Evolutionary conservation across 1,284 basidiomycete species (phyloP), one percentile per base, ranked within the genome.

Genomic region (Ustilago cynodontis): DNA sequence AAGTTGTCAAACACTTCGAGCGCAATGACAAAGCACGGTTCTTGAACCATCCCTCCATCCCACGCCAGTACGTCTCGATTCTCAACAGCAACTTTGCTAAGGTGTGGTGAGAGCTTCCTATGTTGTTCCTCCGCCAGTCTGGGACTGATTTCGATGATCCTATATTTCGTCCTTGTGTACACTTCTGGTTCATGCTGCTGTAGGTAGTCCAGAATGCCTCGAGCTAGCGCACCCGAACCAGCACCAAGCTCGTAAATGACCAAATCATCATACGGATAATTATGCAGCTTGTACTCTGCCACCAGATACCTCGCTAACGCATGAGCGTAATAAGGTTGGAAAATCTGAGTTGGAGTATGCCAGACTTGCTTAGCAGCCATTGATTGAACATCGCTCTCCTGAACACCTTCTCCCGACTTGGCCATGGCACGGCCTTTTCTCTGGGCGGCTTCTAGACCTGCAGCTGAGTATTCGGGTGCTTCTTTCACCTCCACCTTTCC

Each of bases 1-100:
- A 99, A 94, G 86, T 99, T 99, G 87, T 99, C 97, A 66, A 98
- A 90, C 57, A 99, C 97, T 87, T 99, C 96, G 88, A 98, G 90
- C 2, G 95, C 95, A 35, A 99, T 86, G 78, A 99, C 92, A 85
- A 93, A 98, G 86, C 95, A 98, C 22, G 94, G 93, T 16, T 94
- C 91, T 0, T 90, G 88, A 57, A 94, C 93, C 51, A 88, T 89
- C 56, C 92, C 88, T 3, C 29, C 11, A 2, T 55, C 50, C 94
- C 94, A 98, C 53, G 92, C 91, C 83, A 98, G 94, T 57, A 98
- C 90, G 84, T 94, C 95, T 83, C 91, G 89, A 86, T 96, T 91
- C 37, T 90, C 88, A 6, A 98, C 90, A 57, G 89, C 89, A 2
- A 93, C 93, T 68, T 89, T 90, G 0, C 90, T 89, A 1, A 22